Base-by-base conservation (phyloP, 148 eudicot species). In the Chenopodium quinoa region DNA sequence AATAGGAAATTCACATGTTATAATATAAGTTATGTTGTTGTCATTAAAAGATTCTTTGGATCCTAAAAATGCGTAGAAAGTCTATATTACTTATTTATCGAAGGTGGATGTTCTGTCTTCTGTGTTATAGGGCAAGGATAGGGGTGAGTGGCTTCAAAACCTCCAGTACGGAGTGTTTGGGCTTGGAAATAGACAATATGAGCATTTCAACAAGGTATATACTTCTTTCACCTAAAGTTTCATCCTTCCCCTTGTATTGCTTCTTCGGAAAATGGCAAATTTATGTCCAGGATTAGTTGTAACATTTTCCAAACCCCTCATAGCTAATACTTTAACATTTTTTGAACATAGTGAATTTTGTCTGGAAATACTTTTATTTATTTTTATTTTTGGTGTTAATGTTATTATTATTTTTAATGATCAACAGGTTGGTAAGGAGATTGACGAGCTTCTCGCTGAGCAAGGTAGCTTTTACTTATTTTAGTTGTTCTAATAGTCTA, bases 151-250 rank as follows among this genome's bases (percentile, higher is more conserved):
- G 93, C 92, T 93, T 85, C 90, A 93, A 77, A 89, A 93, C 79
- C 94, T 93, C 73, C 84, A 87, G 22, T 93, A 86, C 76, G 97
- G 93, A 77, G 91, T 93, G 0, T 93, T 93, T 87, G 97, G 93
- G 79, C 95, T 93, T 50, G 97, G 99, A 44, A 95, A 95, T 86
- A 86, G 92, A 77, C 99, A 95, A 40, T 95, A 95, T 84, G 99
- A 95, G 80, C 99, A 95, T 91, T 93, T 95, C 82, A 95, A 96
- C 89, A 93, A 93, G 99, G 99, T 95, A 44, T 50, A 40, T 14
- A 63, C 44, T 62, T 83, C 69, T 2, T 81, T 50, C 20, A 23
- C 19, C 12, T 60, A 60, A 27, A 27, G 23, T 54, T 79, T 65
- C 75, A 40, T 40, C 46, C 16, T 60, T 77, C 20, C 32, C 7